A percentile compares a stretch with the other conserved stretches of the same genome.
These are phyloP conservation scores for Exutisphaerella laricina DNA, from an alignment of 2,329 filamentous ascomycete genomes.

Conservation along the genomic window DNA sequence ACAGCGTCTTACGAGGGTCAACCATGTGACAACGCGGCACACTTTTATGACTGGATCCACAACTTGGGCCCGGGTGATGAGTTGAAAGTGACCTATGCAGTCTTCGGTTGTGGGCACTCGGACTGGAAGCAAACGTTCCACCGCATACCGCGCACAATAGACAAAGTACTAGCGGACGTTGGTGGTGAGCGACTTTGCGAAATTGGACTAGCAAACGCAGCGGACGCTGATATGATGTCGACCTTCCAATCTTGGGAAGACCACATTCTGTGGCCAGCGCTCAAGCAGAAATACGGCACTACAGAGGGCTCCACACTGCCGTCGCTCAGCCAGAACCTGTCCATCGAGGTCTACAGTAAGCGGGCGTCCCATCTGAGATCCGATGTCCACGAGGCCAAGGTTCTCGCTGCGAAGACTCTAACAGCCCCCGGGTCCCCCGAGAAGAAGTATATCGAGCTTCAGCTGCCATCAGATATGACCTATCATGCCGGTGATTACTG, in stretches of 20 bases:
- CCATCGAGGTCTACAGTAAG: conserved; percentile 4
- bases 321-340: not conserved
- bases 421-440: conserved; percentile 44
- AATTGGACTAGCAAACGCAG: conserved; percentile 32
- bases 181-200: conserved; percentile 41
- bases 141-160: conserved; percentile 58
- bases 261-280: conserved; percentile 37
- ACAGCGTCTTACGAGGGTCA: conserved; percentile 69
- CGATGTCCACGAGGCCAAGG: conserved; percentile 48
- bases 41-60: conserved; percentile 62
- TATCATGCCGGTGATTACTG: conserved; percentile 56
- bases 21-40: conserved; percentile 64
- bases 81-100: conserved; percentile 55
- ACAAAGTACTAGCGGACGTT: conserved; percentile 48
- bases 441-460: conserved; percentile 51
- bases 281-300: too few species aligned
- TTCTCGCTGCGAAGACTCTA: conserved; percentile 51
- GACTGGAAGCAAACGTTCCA: conserved; percentile 61
- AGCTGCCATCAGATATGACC: conserved; percentile 42
- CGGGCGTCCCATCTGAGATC: not conserved
- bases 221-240: not conserved
- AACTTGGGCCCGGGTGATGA: conserved; percentile 34
- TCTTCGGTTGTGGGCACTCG: conserved; percentile 62
- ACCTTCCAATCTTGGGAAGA: conserved; percentile 16
- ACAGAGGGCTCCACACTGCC: conserved; percentile 33